These are phyloP conservation scores for Sugiyamaella chiloensis DNA, from an alignment of 805 yeast species.

Conservation along the genomic window DNA sequence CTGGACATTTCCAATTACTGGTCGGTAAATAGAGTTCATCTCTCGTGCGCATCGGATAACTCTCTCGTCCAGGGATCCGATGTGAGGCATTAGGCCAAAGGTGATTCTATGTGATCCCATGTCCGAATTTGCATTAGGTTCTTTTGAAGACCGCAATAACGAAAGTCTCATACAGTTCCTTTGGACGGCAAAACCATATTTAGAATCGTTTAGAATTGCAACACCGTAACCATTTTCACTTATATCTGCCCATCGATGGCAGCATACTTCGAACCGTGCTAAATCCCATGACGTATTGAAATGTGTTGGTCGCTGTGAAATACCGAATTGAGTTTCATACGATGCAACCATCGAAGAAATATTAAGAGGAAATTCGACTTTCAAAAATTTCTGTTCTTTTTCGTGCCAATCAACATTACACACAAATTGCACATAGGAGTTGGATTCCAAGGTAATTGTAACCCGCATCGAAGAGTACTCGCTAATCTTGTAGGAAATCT, in stretches of 20 bases:
- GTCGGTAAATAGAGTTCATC: constrained; percentile 47
- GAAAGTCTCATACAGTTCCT: constrained; percentile 77
- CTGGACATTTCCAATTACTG: constrained; percentile 29
- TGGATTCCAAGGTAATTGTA: constrained; percentile 33
- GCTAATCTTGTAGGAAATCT: neutral
- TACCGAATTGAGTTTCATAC: constrained; percentile 80
- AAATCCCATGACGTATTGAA: constrained; percentile 81
- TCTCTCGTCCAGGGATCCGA: constrained; percentile 51
- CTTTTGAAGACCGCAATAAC: constrained; percentile 71
- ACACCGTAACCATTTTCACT: constrained; percentile 76
- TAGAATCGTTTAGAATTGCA: constrained; percentile 64
- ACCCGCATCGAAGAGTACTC: neutral
- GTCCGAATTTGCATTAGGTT: constrained; percentile 82
- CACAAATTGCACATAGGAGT: neutral
- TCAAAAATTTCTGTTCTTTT: constrained; percentile 50
- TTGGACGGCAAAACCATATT: constrained; percentile 77
- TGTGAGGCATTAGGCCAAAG: constrained; percentile 70
- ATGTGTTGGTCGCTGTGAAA: constrained; percentile 77
- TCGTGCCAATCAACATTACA: constrained; percentile 61
- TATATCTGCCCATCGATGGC: constrained; percentile 77
- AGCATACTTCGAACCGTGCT: constrained; percentile 81
- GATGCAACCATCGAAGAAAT: constrained; percentile 63
- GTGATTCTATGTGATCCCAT: constrained; percentile 71
- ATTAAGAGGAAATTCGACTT: constrained; percentile 82
- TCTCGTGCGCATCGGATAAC: constrained; percentile 66